phyloP scores from a whole-genome alignment of 306 rosid genomes.

The Pueraria montana region DNA sequence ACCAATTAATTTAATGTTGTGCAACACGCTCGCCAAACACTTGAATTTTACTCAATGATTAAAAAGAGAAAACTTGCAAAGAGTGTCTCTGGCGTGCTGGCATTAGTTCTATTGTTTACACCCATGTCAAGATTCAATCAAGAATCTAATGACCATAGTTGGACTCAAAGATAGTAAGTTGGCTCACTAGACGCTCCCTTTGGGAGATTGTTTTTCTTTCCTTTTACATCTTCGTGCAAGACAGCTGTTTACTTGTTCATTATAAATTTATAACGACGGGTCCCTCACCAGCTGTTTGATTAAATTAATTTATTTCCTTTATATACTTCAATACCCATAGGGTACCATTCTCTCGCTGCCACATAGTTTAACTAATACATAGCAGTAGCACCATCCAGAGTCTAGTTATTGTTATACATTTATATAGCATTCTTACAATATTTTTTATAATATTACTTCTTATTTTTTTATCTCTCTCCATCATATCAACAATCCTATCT shows the following conservation, averaged over 20 bases:
- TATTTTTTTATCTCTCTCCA: no score
- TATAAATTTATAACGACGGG: no score
- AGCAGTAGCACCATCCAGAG: no score
- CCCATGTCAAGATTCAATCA: conserved; percentile 12
- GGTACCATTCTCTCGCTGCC: no score
- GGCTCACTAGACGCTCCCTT: not conserved
- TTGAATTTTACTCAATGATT: not conserved
- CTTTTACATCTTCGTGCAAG: not conserved
- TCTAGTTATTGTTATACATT: no score
- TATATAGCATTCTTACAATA: no score
- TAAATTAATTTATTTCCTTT: no score
- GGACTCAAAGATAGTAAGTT: not conserved
- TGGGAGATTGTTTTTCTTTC: not conserved
- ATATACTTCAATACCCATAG: no score
- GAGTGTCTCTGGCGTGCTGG: not conserved
- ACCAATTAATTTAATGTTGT: not conserved
- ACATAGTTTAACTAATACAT: no score
- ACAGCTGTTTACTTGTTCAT: not conserved
- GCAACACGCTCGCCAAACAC: conserved; percentile 5
- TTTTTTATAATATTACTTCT: no score
- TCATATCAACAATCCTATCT: no score
- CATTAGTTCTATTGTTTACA: not conserved
- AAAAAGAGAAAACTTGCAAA: not conserved
- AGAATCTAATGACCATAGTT: not conserved
- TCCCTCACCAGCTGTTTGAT: no score